Conservation (phyloP, 2,329 filamentous ascomycete genomes). For the Microdochium paspali region DNA sequence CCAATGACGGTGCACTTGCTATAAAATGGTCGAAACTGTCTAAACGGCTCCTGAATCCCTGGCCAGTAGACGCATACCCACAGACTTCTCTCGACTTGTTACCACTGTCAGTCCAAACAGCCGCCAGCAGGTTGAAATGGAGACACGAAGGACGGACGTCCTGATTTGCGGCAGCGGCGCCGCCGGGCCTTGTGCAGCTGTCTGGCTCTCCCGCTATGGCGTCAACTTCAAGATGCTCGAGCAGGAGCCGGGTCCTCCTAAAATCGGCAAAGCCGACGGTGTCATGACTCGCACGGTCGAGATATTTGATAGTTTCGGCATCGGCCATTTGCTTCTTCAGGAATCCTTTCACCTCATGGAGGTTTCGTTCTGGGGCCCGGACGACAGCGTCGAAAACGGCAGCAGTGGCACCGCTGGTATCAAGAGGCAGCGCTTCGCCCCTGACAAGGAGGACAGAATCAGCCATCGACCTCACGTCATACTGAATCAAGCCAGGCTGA, state of each 20-base stretch:
- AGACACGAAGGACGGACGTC: slow-evolving; percentile 28
- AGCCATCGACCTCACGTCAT: slow-evolving; percentile 48
- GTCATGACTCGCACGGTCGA: slow-evolving; percentile 53
- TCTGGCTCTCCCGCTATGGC: slow-evolving; percentile 50
- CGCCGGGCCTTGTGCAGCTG: slow-evolving; percentile 50
- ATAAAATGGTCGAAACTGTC: no score
- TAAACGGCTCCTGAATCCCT: no score
- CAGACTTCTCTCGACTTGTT: no score
- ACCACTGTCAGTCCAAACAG: no score
- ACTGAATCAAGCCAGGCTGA: slow-evolving; percentile 45
- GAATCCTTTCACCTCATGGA: slow-evolving; percentile 51
- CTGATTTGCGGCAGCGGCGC: slow-evolving; percentile 53
- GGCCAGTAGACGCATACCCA: no score
- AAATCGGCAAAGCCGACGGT: slow-evolving; percentile 53
- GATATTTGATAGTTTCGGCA: slow-evolving; percentile 49
- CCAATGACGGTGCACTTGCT: no score
- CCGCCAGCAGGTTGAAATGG: background rate
- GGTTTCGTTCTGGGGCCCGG: slow-evolving; percentile 44
- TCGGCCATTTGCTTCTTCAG: slow-evolving; percentile 41
- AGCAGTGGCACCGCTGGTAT: slow-evolving; percentile 26
- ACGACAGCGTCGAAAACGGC: slow-evolving; percentile 9
- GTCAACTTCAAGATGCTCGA: slow-evolving; percentile 50
- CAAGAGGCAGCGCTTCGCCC: slow-evolving; percentile 32
- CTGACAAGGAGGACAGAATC: slow-evolving; percentile 43
- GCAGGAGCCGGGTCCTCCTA: slow-evolving; percentile 40